Evolutionary conservation across 2,329 filamentous ascomycete species (phyloP).

Genomic region (Fusarium beomiforme): DNA sequence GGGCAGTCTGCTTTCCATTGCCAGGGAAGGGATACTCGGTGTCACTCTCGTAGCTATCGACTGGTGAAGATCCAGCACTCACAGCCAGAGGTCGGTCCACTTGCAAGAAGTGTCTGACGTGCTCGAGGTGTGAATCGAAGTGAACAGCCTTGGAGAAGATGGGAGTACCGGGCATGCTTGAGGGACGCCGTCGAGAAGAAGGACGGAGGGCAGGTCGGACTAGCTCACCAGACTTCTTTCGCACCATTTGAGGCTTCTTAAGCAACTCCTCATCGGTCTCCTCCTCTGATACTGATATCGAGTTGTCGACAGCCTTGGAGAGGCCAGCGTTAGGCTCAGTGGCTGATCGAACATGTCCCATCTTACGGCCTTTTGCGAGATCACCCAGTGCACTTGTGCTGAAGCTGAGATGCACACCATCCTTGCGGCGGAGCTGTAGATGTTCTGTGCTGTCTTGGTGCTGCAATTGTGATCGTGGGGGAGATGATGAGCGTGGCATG

Average conservation of each 20-base stretch:
- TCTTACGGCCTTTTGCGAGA: slow-evolving; percentile 53
- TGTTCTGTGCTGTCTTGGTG: slow-evolving; percentile 56
- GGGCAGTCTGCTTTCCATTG: slow-evolving; percentile 52
- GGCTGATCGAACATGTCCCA: slow-evolving; percentile 63
- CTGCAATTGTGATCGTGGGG: slow-evolving; percentile 47
- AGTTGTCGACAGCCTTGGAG: slow-evolving; percentile 59
- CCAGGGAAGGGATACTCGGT: slow-evolving; percentile 85
- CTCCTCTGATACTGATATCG: slow-evolving; percentile 66
- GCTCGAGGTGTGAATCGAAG: slow-evolving; percentile 95
- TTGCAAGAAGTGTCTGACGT: slow-evolving; percentile 94
- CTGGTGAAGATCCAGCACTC: slow-evolving; percentile 91
- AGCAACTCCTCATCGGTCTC: slow-evolving; percentile 68
- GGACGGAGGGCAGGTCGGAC: slow-evolving; percentile 90
- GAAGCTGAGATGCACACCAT: slow-evolving; percentile 56
- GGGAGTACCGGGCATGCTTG: slow-evolving; percentile 96
- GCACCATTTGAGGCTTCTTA: slow-evolving; percentile 88
- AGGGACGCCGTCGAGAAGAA: slow-evolving; percentile 82
- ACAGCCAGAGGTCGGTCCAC: slow-evolving; percentile 95
- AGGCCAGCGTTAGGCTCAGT: slow-evolving; percentile 64
- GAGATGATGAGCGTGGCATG: slow-evolving; percentile 56
- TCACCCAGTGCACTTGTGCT: slow-evolving; percentile 58
- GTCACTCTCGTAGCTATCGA: slow-evolving; percentile 88
- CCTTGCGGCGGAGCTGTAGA: slow-evolving; percentile 51
- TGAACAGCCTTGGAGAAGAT: slow-evolving; percentile 98
- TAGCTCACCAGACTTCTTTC: slow-evolving; percentile 98